These are phyloP conservation scores for Clavulina sp. DNA, from an alignment of 768 basidiomycete species.

Conservation along the genomic window DNA sequence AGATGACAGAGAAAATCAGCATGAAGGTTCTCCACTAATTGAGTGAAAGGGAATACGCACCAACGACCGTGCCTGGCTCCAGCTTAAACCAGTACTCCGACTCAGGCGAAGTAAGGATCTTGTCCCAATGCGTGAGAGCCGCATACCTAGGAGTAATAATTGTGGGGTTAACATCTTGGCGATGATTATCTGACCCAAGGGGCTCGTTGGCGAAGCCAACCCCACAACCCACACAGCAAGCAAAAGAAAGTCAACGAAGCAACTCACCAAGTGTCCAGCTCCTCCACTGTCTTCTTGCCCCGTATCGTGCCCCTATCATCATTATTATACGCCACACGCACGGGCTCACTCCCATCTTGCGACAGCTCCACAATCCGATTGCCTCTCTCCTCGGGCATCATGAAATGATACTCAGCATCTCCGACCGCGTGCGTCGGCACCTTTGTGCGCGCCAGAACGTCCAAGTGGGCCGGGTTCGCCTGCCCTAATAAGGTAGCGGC, in stretches of 20 bases:
- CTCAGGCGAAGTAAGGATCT: slow-evolving; percentile 54
- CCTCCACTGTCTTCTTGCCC: no score
- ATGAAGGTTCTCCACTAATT: no score
- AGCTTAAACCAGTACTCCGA: slow-evolving; percentile 88
- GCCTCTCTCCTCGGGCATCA: background rate
- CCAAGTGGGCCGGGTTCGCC: slow-evolving; percentile 53
- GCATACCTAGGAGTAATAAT: slow-evolving; percentile 39
- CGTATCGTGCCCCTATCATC: slow-evolving; percentile 83
- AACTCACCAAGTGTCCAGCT: slow-evolving; percentile 58
- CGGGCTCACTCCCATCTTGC: slow-evolving; percentile 30
- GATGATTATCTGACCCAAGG: background rate
- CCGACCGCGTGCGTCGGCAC: slow-evolving; percentile 85
- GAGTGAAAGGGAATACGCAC: slow-evolving; percentile 30
- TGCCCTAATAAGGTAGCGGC: slow-evolving; percentile 64
- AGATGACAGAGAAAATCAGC: no score
- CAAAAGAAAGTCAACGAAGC: slow-evolving; percentile 1
- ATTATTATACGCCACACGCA: slow-evolving; percentile 84
- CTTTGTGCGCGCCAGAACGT: slow-evolving; percentile 43
- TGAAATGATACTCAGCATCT: slow-evolving; percentile 14
- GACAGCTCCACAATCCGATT: no score
- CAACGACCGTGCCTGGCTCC: slow-evolving; percentile 68
- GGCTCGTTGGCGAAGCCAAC: background rate
- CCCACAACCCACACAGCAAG: background rate
- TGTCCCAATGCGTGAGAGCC: slow-evolving; percentile 65
- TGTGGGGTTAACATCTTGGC: no score